Base-by-base conservation (phyloP, 169 alveolate species). In the Cryptosporidium sp. region DNA sequence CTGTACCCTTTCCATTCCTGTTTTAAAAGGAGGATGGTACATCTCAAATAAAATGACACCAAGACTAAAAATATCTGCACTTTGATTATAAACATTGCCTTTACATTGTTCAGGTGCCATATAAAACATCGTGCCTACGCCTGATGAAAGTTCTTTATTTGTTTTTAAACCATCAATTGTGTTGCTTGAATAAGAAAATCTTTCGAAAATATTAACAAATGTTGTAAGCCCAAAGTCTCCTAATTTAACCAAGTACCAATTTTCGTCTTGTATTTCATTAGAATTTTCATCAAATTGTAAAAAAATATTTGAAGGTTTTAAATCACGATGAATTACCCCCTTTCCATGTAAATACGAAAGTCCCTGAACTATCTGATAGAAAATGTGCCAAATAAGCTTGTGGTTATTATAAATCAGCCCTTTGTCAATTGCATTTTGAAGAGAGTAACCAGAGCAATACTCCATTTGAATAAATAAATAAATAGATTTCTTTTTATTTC, bases 211-310 rank as follows among this genome's bases (percentile, higher is more conserved):
- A 41, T 84, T 85, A 61, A 94, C 84, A 84, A 91, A 92, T 18
- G 97, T 94, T 37, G 97, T 94, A 39, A 94, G 94, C 5, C 97
- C 97, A 67, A 94, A 94, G 61, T 94, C 97, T 33, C 97, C 97
- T 45, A 94, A 84, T 91, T 94, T 94, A 31, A 94, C 93, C 62
- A 93, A 70, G 14, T 41, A 62, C 67, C 75, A 80, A 41, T 62
- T 39, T n/a, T 80, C 35, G 26, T 61, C 39, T 50, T 43, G 65
- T 18, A 18, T 26, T 26, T 80, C 80, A 26, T 23, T 65, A 4
- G 43, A 0, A 67, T 94, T 91, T 31, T 86, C 94, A 55, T 92
- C 94, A 14, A 93, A 85, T 75, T 94, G 93, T 41, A 94, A 85
- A 84, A 94, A 94, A 31, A 94, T 94, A 91, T 94, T 94, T 23